Base-by-base conservation (phyloP, 352 stramenopile genomes). In the Pythium brassicae region DNA sequence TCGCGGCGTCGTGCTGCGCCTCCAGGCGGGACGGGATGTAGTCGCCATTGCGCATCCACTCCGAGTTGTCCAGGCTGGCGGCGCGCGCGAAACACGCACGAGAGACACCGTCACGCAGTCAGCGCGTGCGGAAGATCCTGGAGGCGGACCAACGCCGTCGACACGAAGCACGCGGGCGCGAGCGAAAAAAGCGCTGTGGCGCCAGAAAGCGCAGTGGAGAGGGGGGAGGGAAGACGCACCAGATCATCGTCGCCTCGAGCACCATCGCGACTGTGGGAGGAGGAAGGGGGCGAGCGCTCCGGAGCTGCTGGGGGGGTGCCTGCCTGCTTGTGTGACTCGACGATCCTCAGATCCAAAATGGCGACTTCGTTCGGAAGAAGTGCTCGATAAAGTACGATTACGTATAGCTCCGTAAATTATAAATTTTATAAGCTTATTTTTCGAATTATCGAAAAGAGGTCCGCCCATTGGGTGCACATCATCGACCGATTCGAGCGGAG, bases 31-130 rank as follows among this genome's bases (percentile, higher is more conserved):
- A 98, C 47, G 97, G 97, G 63, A 98, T 91, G 84, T 99, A 99
- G 76, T 99, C 97, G 43, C 97, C 97, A 76, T 99, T 99, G 44
- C 97, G 90, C 96, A 99, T 99, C 83, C 88, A 98, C 73, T 99
- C 94, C 61, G 94, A 98, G 70, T 97, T 99, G 75, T 99, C 96
- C 65, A 99, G 62, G 58, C 83, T 94, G 53, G n/a, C n/a, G n/a
- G n/a, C n/a, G n/a, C n/a, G n/a, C n/a, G n/a, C n/a, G n/a, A n/a
- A n/a, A n/a, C n/a, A n/a, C n/a, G n/a, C n/a, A n/a, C n/a, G n/a
- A 53, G 29, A 25, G 51, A 51, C 22, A 60, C n/a, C 42, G 17
- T 50, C 50, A 50, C 46, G 40, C 20, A 55, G 15, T 15, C 10
- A 45, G 25, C 7, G 27, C 40, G 44, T 20, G 44, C 44, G 44